Evolutionary conservation across 2,329 filamentous ascomycete species (phyloP), one percentile per base, ranked within the genome.

Genomic region (Aspergillus fijiensis): DNA sequence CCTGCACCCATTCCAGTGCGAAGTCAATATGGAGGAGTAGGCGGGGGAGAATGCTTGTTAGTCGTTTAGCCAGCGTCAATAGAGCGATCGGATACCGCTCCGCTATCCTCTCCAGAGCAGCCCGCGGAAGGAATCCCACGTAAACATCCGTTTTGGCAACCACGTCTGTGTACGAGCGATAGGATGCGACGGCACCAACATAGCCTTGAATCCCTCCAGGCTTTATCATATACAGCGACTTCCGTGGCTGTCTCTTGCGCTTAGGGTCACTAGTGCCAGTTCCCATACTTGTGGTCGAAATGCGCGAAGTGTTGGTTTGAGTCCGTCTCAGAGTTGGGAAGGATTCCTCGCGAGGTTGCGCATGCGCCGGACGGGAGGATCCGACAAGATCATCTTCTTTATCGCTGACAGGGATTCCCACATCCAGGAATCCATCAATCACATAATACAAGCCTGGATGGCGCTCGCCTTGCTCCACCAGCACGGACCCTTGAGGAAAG

Each of bases 61-160:
- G 80, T 51, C 95, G 84, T 77, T 99, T 99, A 0, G 95, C 95
- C 89, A 99, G 93, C 0, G 96, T 99, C 50, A 99, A 81, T 10
- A 99, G 80, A 3, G 98, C 90, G 47, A 96, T 91, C 0, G 95
- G 95, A 71, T 97, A 95, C 66, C 87, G 88, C 66, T 99, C 95
- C 1, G 96, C 92, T 51, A 99, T 95, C 65, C 92, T 86, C 72
- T 99, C 95, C 29, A 99, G 82, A 0, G 92, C 90, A 0, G 87
- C 84, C 31, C 92, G 85, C 0, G 95, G 95, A 12, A 99, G 80
- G 66, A 99, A 99, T 1, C 95, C 95, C 14, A 99, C 95, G 70
- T 97, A 98, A 2, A 98, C 95, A 76, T 99, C 95, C 0, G 96
- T 99, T 78, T 98, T 98, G 3, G 95, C 96, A 42, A 94, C 90